Percentiles rank a stretch among this genome's conserved stretches.
Evolutionary conservation across 2,329 filamentous ascomycete genomes (phyloP).

Genomic region (Botryotinia narcissicola): DNA sequence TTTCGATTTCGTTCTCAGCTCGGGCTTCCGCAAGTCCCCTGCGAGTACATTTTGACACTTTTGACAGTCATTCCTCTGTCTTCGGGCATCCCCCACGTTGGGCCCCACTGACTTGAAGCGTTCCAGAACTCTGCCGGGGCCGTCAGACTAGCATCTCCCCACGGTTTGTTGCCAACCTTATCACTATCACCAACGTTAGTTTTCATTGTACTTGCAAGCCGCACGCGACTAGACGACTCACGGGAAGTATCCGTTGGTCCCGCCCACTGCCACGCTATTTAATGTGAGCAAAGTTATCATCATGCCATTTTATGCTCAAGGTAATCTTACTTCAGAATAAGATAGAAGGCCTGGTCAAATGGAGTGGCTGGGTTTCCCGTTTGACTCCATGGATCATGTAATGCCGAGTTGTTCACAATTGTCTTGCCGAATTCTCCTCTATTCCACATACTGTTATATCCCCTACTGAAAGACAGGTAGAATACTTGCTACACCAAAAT

Average conservation of each 20-base stretch:
- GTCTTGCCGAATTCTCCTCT: slow-evolving; percentile 44
- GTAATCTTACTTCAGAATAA: slow-evolving; percentile 44
- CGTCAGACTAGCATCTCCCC: slow-evolving; percentile 44
- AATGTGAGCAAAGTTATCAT: neutral
- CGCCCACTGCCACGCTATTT: slow-evolving; percentile 46
- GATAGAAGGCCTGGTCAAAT: slow-evolving; percentile 52
- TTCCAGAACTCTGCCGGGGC: slow-evolving; percentile 46
- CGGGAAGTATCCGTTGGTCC: slow-evolving; percentile 49
- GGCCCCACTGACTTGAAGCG: slow-evolving; percentile 44
- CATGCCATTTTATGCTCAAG: neutral
- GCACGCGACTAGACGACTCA: slow-evolving; percentile 29
- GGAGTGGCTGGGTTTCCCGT: slow-evolving; percentile 43
- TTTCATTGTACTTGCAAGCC: neutral
- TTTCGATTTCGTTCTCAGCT: slow-evolving; percentile 3
- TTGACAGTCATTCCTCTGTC: slow-evolving; percentile 28
- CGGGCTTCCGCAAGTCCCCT: slow-evolving; percentile 19
- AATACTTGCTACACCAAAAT: slow-evolving; percentile 42
- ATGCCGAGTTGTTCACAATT: slow-evolving; percentile 44
- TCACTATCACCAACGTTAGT: slow-evolving; percentile 39
- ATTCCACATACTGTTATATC: slow-evolving; percentile 36
- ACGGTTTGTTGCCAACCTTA: slow-evolving; percentile 46
- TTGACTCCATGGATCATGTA: slow-evolving; percentile 47
- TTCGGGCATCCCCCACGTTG: slow-evolving; percentile 43
- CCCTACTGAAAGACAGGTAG: slow-evolving; percentile 34
- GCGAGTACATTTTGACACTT: slow-evolving; percentile 27